Percentiles rank a stretch among this genome's conserved stretches.
phyloP scores from a whole-genome alignment of 2,329 filamentous ascomycete species.

The Claviceps quebecensis region DNA sequence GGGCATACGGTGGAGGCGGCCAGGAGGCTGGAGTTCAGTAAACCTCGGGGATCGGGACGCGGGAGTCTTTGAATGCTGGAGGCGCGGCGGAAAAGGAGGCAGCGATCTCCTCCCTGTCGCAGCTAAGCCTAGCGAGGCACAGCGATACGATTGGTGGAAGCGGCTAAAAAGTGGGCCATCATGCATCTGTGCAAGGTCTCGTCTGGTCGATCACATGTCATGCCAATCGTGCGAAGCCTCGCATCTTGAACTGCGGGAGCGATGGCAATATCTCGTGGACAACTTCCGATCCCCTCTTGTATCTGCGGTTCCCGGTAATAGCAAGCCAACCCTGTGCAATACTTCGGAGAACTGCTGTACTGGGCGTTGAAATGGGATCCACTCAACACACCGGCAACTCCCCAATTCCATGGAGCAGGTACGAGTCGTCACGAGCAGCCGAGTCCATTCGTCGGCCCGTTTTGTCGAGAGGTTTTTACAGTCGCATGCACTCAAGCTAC shows the following conservation, averaged over 20 bases:
- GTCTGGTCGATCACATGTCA: not conserved
- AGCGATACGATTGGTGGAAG: not conserved
- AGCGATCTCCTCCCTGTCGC: not conserved
- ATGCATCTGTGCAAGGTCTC: not conserved
- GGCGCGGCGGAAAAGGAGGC: slow-evolving; percentile 1
- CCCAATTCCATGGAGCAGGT: not conserved
- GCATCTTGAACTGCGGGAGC: not conserved
- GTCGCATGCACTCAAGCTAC: not conserved
- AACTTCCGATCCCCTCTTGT: not conserved
- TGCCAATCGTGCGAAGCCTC: not conserved
- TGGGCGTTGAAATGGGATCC: not conserved
- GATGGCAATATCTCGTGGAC: not conserved
- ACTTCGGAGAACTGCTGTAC: not conserved
- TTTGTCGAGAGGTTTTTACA: not conserved
- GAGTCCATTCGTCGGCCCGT: not conserved
- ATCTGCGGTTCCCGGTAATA: not conserved
- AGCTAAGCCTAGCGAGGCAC: not conserved
- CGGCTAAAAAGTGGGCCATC: not conserved
- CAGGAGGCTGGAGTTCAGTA: not conserved
- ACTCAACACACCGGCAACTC: not conserved
- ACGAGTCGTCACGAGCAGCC: not conserved
- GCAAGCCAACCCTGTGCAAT: not conserved
- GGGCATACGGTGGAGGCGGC: not conserved
- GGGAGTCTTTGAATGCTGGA: not conserved
- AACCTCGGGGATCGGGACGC: not conserved